phyloP scores from a whole-genome alignment of 441 rosid species.

The Pelargonium myrrhifolium region DNA sequence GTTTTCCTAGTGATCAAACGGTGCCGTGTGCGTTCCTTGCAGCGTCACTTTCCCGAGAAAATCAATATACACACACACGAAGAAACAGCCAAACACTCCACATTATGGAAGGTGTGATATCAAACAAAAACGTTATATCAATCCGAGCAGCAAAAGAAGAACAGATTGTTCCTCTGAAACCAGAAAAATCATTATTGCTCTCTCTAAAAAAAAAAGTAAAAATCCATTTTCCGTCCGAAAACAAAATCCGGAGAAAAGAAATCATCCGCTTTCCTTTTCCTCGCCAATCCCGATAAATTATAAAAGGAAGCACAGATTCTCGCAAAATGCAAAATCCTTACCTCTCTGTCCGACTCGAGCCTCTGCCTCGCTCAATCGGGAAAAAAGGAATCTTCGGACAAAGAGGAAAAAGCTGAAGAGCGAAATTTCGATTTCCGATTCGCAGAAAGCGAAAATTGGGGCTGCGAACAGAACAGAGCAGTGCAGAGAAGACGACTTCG shows the following conservation, averaged over 20 bases:
- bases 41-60: conserved; percentile 25
- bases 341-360: conserved; percentile 1
- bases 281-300: conserved; percentile 1
- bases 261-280: conserved; percentile 2
- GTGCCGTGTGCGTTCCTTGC: conserved; percentile 11
- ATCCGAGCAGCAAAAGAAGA: conserved; percentile 34
- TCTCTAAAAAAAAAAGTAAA: neutral
- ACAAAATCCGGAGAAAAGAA: neutral
- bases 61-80: neutral
- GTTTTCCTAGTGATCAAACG: conserved; percentile 10
- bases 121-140: conserved; percentile 23
- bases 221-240: neutral
- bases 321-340: conserved; percentile 1
- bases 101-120: neutral
- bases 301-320: conserved; percentile 3
- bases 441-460: too few species aligned
- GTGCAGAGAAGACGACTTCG: too few species aligned
- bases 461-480: too few species aligned
- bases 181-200: conserved; percentile 28
- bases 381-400: conserved; percentile 4
- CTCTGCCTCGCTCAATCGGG: conserved; percentile 3
- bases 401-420: neutral
- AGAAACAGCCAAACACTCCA: conserved; percentile 3
- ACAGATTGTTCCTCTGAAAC: conserved; percentile 30
- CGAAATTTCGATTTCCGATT: too few species aligned